Percentiles rank a stretch among this genome's conserved stretches.
Evolutionary conservation across 2,329 filamentous ascomycete species (phyloP).

Genomic region (Cadophora gregata): DNA sequence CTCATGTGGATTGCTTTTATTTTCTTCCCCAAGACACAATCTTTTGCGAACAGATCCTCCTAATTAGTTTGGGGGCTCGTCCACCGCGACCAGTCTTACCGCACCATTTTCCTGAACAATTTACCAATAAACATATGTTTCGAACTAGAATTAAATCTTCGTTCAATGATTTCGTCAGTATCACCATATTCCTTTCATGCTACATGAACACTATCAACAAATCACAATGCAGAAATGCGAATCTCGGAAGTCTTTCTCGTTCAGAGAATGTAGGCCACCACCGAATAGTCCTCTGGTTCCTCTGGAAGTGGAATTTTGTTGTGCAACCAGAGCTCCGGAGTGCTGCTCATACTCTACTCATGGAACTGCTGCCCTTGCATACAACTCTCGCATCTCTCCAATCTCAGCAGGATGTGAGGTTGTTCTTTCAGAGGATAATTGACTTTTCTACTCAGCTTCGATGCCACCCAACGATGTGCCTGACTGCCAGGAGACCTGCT

Average conservation of each 20-base stretch:
- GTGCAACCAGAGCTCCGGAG: neutral
- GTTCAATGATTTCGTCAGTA: too few species aligned
- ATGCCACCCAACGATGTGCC: neutral
- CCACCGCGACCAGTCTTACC: too few species aligned
- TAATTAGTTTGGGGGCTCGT: neutral
- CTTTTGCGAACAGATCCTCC: too few species aligned
- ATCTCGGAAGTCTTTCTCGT: neutral
- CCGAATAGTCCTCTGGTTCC: neutral
- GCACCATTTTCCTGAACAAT: too few species aligned
- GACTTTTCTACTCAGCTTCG: neutral
- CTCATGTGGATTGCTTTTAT: too few species aligned
- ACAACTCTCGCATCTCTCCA: neutral
- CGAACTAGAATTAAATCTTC: too few species aligned
- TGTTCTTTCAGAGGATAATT: neutral
- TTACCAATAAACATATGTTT: too few species aligned
- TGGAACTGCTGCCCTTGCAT: neutral
- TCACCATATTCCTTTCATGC: too few species aligned
- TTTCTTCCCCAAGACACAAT: neutral
- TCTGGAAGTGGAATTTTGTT: neutral
- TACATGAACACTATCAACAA: too few species aligned
- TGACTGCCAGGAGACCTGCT: slow-evolving; percentile 13
- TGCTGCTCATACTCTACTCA: neutral
- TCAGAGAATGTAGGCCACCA: neutral
- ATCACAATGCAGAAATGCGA: neutral
- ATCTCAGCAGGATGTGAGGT: neutral